A percentile compares a stretch with the other conserved stretches of the same genome.
phyloP scores from a whole-genome alignment of 108 stramenopile species.

The Pseudonitzschia multistriata region DNA sequence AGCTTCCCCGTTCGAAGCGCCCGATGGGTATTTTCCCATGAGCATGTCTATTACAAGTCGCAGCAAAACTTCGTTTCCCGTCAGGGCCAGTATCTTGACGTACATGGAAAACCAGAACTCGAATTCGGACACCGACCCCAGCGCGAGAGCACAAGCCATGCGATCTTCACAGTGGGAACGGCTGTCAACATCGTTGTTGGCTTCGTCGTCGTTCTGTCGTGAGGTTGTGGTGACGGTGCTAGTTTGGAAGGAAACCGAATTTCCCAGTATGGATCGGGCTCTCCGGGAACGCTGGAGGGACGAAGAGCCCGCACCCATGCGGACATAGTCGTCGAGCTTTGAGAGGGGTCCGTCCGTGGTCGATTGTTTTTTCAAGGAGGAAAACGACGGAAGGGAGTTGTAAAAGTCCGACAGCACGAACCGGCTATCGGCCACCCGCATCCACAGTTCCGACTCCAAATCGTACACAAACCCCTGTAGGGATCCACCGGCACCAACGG shows the following conservation, averaged over 20 bases:
- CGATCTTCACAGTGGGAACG: conserved; percentile 87
- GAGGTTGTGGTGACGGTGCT: neutral
- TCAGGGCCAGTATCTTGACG: conserved; percentile 40
- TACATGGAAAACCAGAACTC: conserved; percentile 64
- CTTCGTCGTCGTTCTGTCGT: conserved; percentile 24
- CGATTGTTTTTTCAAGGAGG: neutral
- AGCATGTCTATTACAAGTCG: conserved; percentile 72
- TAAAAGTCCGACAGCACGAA: conserved; percentile 87
- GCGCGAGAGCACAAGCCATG: conserved; percentile 76
- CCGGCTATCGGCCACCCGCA: conserved; percentile 74
- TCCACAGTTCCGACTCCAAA: conserved; percentile 66
- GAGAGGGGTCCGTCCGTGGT: conserved; percentile 26
- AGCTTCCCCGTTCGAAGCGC: neutral
- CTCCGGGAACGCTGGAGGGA: conserved; percentile 36
- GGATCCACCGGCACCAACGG: conserved; percentile 52
- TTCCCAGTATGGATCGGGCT: conserved; percentile 9
- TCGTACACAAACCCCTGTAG: conserved; percentile 82
- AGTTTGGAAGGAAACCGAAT: neutral
- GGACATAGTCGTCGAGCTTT: conserved; percentile 61
- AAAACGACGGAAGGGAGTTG: conserved; percentile 42
- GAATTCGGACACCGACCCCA: conserved; percentile 66
- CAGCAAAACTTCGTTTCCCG: conserved; percentile 49
- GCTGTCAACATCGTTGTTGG: conserved; percentile 45
- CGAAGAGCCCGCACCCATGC: conserved; percentile 45
- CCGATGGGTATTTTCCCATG: conserved; percentile 16